These are phyloP conservation scores for Jamesozyma lodderae DNA, from an alignment of 805 yeast species.

Conservation along the genomic window DNA sequence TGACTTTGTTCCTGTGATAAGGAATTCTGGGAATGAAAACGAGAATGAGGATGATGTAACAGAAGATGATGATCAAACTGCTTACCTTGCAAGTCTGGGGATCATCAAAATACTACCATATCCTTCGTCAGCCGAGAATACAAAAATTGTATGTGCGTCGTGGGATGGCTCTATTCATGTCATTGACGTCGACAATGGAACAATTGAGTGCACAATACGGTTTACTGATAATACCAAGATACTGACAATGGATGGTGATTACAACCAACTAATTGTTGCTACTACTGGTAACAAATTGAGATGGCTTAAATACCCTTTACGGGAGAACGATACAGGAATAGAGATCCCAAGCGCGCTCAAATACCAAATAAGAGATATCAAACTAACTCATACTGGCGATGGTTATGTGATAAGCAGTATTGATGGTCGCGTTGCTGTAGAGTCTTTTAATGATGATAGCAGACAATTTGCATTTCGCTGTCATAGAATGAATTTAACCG, in stretches of 20 bases:
- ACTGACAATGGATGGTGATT: conserved; percentile 50
- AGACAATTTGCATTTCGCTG: conserved; percentile 72
- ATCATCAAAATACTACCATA: conserved; percentile 24
- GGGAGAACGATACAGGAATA: conserved; percentile 1
- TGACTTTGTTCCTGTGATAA: conserved; percentile 14
- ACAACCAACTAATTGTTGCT: conserved; percentile 42
- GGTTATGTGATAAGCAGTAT: conserved; percentile 65
- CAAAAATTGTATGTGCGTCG: conserved; percentile 44
- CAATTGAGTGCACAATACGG: conserved; percentile 2
- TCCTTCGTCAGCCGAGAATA: conserved; percentile 2
- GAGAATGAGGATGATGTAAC: conserved; percentile 1
- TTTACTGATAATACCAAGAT: conserved; percentile 21
- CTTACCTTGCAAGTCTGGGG: conserved; percentile 33
- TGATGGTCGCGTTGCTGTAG: conserved; percentile 78
- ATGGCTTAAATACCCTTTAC: conserved; percentile 12
- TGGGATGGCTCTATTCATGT: conserved; percentile 50
- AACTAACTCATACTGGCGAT: conserved; percentile 41
- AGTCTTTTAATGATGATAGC: conserved; percentile 44
- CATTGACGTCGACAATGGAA: conserved; percentile 35
- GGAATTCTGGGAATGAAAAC: too few species aligned
- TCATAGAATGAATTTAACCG: conserved; percentile 45
- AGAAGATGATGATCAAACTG: too few species aligned
- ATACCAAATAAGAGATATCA: conserved; percentile 52
- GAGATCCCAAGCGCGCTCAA: conserved; percentile 50
- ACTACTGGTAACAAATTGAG: conserved; percentile 43